Base-by-base conservation (phyloP, 2,329 filamentous ascomycete genomes). In the Fusarium piperis region DNA sequence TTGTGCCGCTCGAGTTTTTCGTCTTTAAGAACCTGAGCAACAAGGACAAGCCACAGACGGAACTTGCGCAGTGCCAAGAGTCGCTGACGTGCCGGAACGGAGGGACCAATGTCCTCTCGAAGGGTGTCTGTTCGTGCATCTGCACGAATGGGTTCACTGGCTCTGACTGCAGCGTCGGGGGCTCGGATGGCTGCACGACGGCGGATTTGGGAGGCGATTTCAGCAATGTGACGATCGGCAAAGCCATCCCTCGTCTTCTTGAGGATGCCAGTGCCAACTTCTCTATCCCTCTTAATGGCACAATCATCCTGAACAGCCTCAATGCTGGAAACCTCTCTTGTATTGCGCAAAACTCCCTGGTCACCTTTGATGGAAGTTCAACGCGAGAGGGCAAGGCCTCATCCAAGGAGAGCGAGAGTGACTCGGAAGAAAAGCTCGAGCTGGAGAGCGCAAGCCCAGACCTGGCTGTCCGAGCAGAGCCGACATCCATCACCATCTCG, bases 121-220 rank as follows among this genome's bases (percentile, higher is more conserved):
- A 89, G 63, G 88, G 89, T 4, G 84, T 87, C 20, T 98, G 95
- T 82, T 92, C 91, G 13, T 99, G 95, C 79, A 90, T 98, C 46
- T 99, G 95, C 81, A 90, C 92, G 23, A 94, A 96, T 75, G 94
- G 95, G 2, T 98, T 95, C 79, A 95, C 93, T 0, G 87, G 88
- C 15, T 81, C 82, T 23, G 84, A 87, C 65, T 90, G 88, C 76
- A 85, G 84, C 6, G 79, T 81, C 26, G 78, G 81, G 2, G 84
- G 84, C 55, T 79, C 84, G 1, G 80, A 83, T 39, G 87, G 87
- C 16, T 90, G 88, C 75, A 87, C 87, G 2, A 88, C 85, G 2
- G 86, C 87, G 11, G 82, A 84, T 30, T 65, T 85, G 12, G 77
- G 81, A 80, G 11, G 81, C 77, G 41, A 83, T 74, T 65, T 88